phyloP scores from a whole-genome alignment of 169 alveolate genomes.

The Plasmodium inui region DNA sequence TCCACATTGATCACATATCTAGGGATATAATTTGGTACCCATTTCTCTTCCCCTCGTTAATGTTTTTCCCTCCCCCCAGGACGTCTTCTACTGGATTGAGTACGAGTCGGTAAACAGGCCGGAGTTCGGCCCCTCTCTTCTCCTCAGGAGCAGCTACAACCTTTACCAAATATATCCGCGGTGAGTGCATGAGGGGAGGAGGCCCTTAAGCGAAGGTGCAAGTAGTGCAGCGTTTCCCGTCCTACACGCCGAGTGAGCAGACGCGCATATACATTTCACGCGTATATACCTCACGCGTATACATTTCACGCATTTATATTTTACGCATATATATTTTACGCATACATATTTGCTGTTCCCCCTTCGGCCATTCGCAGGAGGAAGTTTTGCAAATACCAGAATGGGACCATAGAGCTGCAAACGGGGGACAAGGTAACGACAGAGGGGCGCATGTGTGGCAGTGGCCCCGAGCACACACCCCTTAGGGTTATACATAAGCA shows the following conservation, averaged over 20 bases:
- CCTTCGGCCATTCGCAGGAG: slow-evolving; percentile 4
- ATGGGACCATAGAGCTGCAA: slow-evolving; percentile 60
- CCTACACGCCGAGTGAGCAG: background rate
- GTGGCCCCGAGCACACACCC: background rate
- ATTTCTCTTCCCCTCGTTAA: background rate
- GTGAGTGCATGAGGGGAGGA: background rate
- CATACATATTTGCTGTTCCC: background rate
- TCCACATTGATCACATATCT: background rate
- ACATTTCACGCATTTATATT: too few relatives aligned
- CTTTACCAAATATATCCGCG: slow-evolving; percentile 53
- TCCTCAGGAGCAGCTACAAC: slow-evolving; percentile 15
- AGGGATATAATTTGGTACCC: background rate
- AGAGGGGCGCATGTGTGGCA: background rate
- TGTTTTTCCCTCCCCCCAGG: slow-evolving; percentile 8
- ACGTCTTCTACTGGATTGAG: slow-evolving; percentile 62
- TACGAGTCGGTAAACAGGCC: slow-evolving; percentile 26
- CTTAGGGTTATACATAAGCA: background rate
- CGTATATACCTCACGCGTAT: background rate
- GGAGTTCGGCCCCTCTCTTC: slow-evolving; percentile 21
- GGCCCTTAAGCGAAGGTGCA: background rate
- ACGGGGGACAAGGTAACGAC: slow-evolving; percentile 40
- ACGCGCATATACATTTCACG: background rate
- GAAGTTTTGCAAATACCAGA: slow-evolving; percentile 61
- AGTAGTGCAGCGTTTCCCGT: background rate
- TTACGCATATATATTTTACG: too few relatives aligned